Evolutionary conservation across 495 filamentous ascomycete species (phyloP), one percentile per base, ranked within the genome.

Genomic region (Penicillium pancosmium): DNA sequence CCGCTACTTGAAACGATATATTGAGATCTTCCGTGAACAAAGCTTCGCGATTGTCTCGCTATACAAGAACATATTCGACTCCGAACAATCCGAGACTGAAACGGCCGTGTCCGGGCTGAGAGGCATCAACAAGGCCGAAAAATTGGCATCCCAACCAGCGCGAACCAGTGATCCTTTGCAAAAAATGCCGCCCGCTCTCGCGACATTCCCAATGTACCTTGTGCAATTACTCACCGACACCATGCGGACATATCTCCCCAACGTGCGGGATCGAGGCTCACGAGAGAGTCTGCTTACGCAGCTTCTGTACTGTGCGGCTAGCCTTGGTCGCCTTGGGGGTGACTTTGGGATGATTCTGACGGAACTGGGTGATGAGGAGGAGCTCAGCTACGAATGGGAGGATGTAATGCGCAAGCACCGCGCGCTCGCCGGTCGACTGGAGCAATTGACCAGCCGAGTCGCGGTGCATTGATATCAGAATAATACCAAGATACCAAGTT

Each of bases 11-110:
- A 99, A 99, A 71, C 80, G 91, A 52, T 99, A 96, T 75, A 88
- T 99, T 64, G 95, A 99, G 71, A 96, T 98, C 31, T 98, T 97
- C 74, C 89, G 95, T 52, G 95, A 99, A 74, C 95, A 99, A 73
- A 94, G 91, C 66, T 99, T 99, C 67, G 89, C 89, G 11, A 95
- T 97, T 57, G 84, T 98, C 19, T 92, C 89, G 18, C 89, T 97
- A 83, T 97, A 94, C 70, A 89, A 86, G 60, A 91, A 85, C 64
- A 94, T 98, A 47, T 98, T 97, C 68, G 85, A 88, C 3, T 78
- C 83, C 8, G 74, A 79, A 44, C 64, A 73, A 62, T 69, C 74
- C 35, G 70, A 76, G 27, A 57, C 63, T 31, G 77, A 79, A 9
- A 33, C 68, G 19, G 66, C 78, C 33, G 41, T 65, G 13, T 49